phyloP scores from a whole-genome alignment of 2,329 filamentous ascomycete species.

The Phoma sp. region DNA sequence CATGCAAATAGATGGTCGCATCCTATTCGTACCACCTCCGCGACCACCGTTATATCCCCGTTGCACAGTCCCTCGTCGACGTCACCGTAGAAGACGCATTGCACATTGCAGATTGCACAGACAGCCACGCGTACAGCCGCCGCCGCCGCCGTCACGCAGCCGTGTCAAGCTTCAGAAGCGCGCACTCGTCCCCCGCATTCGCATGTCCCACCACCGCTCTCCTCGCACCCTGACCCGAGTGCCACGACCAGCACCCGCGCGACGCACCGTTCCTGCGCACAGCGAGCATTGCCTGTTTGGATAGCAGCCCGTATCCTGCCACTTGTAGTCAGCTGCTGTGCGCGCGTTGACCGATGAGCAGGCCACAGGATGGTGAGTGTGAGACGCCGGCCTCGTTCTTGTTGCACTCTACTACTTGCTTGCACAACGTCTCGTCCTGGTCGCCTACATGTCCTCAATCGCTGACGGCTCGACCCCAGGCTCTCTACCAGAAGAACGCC shows the following conservation, averaged over 20 bases:
- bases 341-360: conserved; percentile 19
- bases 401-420: neutral
- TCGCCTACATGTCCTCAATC: conserved; percentile 25
- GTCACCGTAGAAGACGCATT: too few relatives aligned
- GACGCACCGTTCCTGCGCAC: conserved; percentile 10
- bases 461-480: conserved; percentile 41
- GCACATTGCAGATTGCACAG: neutral
- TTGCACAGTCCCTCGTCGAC: neutral
- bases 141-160: conserved; percentile 10
- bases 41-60: neutral
- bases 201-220: conserved; percentile 15
- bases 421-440: neutral
- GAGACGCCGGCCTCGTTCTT: neutral
- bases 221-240: conserved; percentile 9
- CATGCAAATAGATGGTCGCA: conserved; percentile 14
- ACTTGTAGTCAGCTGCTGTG: conserved; percentile 9
- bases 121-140: conserved; percentile 10
- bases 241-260: conserved; percentile 7
- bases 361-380: conserved; percentile 20
- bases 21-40: conserved; percentile 8
- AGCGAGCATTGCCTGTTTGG: conserved; percentile 11
- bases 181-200: conserved; percentile 14
- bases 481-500: conserved; percentile 43
- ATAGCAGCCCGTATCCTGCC: conserved; percentile 1
- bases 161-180: conserved; percentile 3